phyloP scores from a whole-genome alignment of 2,329 filamentous ascomycete species.

The Byssochlamys sp. region DNA sequence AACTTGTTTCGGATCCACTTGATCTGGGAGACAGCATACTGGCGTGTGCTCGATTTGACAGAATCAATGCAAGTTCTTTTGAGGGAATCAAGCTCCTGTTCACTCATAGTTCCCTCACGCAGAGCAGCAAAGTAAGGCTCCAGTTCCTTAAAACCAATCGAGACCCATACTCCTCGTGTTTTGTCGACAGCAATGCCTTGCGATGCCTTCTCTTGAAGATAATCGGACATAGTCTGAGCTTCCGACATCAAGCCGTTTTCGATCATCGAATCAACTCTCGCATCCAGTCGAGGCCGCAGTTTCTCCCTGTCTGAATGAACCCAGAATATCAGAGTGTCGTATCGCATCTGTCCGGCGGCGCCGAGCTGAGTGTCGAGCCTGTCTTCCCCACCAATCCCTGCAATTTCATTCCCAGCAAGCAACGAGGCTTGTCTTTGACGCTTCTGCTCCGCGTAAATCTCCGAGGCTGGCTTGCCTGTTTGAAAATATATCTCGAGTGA shows the following conservation, averaged over 20 bases:
- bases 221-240: slow-evolving; percentile 45
- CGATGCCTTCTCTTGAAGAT: slow-evolving; percentile 36
- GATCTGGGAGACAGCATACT: slow-evolving; percentile 76
- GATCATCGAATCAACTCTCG: slow-evolving; percentile 77
- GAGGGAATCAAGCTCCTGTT: slow-evolving; percentile 44
- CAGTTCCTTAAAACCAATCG: slow-evolving; percentile 92
- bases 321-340: slow-evolving; percentile 69
- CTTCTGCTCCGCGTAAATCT: slow-evolving; percentile 74
- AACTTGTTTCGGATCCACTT: slow-evolving; percentile 82
- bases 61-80: slow-evolving; percentile 56
- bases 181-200: slow-evolving; percentile 54
- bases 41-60: slow-evolving; percentile 72
- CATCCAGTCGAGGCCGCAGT: slow-evolving; percentile 62
- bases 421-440: slow-evolving; percentile 12
- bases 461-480: slow-evolving; percentile 71
- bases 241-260: slow-evolving; percentile 54
- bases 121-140: slow-evolving; percentile 55
- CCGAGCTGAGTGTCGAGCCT: not conserved
- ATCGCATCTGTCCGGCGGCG: slow-evolving; percentile 34
- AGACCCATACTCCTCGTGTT: slow-evolving; percentile 84
- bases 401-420: slow-evolving; percentile 7
- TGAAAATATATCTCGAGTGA: slow-evolving; percentile 83
- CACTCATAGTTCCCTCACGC: slow-evolving; percentile 14
- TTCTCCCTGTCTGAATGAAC: slow-evolving; percentile 63
- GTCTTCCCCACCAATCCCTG: slow-evolving; percentile 10